Evolutionary conservation across 2,329 filamentous ascomycete species (phyloP), one percentile per base, ranked within the genome.

Genomic region (Aspergillus candidus): DNA sequence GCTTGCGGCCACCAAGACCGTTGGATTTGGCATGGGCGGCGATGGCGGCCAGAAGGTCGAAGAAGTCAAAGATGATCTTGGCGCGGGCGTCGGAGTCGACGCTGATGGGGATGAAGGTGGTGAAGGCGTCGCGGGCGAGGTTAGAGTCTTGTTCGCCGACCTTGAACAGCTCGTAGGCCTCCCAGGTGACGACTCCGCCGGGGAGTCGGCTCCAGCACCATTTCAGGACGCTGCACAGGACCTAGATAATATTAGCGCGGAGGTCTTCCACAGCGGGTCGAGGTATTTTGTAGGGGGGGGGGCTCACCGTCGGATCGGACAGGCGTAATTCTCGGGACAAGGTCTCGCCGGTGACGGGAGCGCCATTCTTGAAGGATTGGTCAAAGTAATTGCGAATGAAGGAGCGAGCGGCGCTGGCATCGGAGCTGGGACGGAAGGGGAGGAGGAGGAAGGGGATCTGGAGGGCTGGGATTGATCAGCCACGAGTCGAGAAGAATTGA

Each of bases 181-280:
- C 89, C 93, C 93, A 97, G 46, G 88, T 89, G 31, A 98, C 90
- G 11, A 98, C 83, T 59, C 93, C 93, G 47, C 89, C 88, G 34
- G 85, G 81, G 40, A 98, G 74, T 69, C 93, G 82, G 65, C 88
- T 90, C 93, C 93, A 98, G 68, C 91, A 97, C 93, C 93, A 98
- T 73, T 97, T 98, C 53, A 93, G 76, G 34, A 96, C 89, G 58
- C 90, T 93, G 52, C 89, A 90, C 42, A 98, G 79, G 44, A 94
- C 89, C 88, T 95, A 48, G 18, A 49, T 27, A 29, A 12, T 18
- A 18, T 46, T 17, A 51, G 39, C 41, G 41, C 41, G 46, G 42
- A 45, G 14, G 27, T 40, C 40, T 44, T 38, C 11, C 13, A 34
- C n/a, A n/a, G n/a, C n/a, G n/a, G n/a, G n/a, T n/a, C 31, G 33